Evolutionary conservation across 2,329 filamentous ascomycete species (phyloP).

Genomic region (Alternaria arbusti): DNA sequence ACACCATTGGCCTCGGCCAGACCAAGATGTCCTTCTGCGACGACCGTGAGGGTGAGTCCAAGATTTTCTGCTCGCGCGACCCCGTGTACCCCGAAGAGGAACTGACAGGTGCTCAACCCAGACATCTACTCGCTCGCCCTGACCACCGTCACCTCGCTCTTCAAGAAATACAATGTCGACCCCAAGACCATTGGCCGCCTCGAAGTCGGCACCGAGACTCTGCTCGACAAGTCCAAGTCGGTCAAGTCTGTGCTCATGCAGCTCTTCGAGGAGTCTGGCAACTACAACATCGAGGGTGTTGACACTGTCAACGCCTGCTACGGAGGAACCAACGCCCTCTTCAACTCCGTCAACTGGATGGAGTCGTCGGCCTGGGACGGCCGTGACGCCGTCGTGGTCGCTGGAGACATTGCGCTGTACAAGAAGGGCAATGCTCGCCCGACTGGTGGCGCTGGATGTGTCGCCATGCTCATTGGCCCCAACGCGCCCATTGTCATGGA

Average conservation of each 20-base stretch:
- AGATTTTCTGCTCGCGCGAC: neutral
- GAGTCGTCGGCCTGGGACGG: slow-evolving; percentile 62
- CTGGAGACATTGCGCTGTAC: slow-evolving; percentile 62
- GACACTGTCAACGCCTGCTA: slow-evolving; percentile 63
- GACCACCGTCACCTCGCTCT: slow-evolving; percentile 58
- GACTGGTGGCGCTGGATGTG: slow-evolving; percentile 60
- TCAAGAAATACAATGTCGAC: slow-evolving; percentile 61
- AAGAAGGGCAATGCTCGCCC: slow-evolving; percentile 61
- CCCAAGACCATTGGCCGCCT: slow-evolving; percentile 59
- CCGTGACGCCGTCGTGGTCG: slow-evolving; percentile 59
- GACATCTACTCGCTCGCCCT: slow-evolving; percentile 62
- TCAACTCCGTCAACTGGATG: slow-evolving; percentile 62
- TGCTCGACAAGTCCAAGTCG: slow-evolving; percentile 63
- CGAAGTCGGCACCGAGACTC: slow-evolving; percentile 61
- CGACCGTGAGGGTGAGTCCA: slow-evolving; percentile 57
- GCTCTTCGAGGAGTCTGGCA: slow-evolving; percentile 58
- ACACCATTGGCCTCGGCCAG: slow-evolving; percentile 62
- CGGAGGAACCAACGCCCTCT: slow-evolving; percentile 61
- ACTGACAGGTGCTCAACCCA: slow-evolving; percentile 33
- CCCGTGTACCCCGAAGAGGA: neutral
- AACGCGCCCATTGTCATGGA: slow-evolving; percentile 59
- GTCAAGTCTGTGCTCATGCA: slow-evolving; percentile 63
- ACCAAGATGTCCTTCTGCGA: slow-evolving; percentile 64
- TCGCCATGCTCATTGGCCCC: slow-evolving; percentile 61
- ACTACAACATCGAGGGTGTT: slow-evolving; percentile 61